A percentile compares a stretch with the other conserved stretches of the same genome.
These are phyloP conservation scores for Aspergillus terreus DNA, from an alignment of 2,329 filamentous ascomycete species.

Conservation along the genomic window DNA sequence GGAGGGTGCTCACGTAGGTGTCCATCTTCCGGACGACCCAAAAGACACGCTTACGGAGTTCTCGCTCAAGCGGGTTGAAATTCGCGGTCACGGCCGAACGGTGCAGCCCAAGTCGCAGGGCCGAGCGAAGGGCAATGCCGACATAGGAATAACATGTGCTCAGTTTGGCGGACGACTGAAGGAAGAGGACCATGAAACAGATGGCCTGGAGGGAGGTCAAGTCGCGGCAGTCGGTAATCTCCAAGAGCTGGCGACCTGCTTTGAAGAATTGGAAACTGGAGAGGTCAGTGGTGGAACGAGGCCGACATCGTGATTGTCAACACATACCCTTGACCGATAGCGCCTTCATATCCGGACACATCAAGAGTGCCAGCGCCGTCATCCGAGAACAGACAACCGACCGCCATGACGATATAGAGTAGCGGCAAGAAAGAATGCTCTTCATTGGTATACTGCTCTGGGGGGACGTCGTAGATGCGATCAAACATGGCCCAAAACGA, in stretches of 20 bases:
- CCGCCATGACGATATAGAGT: constrained; percentile 65
- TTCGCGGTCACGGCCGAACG: constrained; percentile 62
- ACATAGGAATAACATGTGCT: constrained; percentile 78
- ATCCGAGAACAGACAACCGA: constrained; percentile 70
- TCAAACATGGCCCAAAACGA: constrained; percentile 76
- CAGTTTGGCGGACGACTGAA: constrained; percentile 74
- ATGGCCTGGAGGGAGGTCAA: constrained; percentile 70
- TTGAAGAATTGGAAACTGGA: constrained; percentile 70
- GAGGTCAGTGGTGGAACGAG: neutral
- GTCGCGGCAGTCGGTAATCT: constrained; percentile 64
- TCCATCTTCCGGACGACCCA: constrained; percentile 51
- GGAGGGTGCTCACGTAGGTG: constrained; percentile 47
- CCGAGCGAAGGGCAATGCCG: constrained; percentile 70
- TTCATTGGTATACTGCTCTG: constrained; percentile 59
- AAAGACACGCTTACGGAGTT: constrained; percentile 66
- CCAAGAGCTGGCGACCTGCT: constrained; percentile 61
- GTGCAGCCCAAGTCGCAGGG: constrained; percentile 74
- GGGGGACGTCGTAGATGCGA: constrained; percentile 67
- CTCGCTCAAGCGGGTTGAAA: constrained; percentile 68
- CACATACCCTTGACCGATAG: constrained; percentile 54
- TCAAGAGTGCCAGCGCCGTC: constrained; percentile 50
- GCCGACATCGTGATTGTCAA: neutral
- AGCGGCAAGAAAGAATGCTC: constrained; percentile 68
- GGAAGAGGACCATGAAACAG: constrained; percentile 75
- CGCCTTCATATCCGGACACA: constrained; percentile 45